A percentile compares a stretch with the other conserved stretches of the same genome.
These are phyloP conservation scores for Emericellopsis atlantica DNA, from an alignment of 2,329 filamentous ascomycete species.

Conservation along the genomic window DNA sequence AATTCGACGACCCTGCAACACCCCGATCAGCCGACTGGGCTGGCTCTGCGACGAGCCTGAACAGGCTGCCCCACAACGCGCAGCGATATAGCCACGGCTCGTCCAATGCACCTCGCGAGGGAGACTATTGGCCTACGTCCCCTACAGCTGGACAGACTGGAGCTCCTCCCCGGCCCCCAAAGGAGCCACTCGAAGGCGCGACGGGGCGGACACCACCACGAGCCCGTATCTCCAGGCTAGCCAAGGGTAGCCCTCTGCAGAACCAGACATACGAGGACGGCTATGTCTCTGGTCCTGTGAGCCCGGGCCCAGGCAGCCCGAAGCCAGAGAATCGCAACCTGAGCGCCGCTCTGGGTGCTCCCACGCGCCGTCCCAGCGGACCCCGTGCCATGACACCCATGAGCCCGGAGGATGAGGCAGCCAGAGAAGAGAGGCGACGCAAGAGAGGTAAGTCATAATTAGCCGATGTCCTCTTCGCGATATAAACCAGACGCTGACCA, in stretches of 20 bases:
- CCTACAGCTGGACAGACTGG: slow-evolving; percentile 25
- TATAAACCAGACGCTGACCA: neutral
- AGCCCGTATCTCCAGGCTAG: slow-evolving; percentile 34
- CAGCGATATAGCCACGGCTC: slow-evolving; percentile 35
- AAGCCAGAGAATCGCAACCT: slow-evolving; percentile 45
- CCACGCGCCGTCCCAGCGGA: slow-evolving; percentile 41
- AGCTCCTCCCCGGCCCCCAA: slow-evolving; percentile 44
- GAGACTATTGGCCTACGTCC: slow-evolving; percentile 28
- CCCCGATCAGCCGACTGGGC: slow-evolving; percentile 51
- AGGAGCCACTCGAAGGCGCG: slow-evolving; percentile 41
- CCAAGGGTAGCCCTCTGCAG: slow-evolving; percentile 42
- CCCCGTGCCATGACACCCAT: slow-evolving; percentile 50
- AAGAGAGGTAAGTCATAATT: slow-evolving; percentile 40
- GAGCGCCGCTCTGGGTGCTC: slow-evolving; percentile 36
- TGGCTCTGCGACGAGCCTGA: slow-evolving; percentile 45
- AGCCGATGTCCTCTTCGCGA: neutral
- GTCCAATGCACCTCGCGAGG: slow-evolving; percentile 17
- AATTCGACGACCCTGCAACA: slow-evolving; percentile 49
- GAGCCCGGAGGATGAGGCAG: slow-evolving; percentile 32
- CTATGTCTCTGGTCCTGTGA: slow-evolving; percentile 35
- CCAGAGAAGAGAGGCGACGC: slow-evolving; percentile 32
- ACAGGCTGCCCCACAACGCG: slow-evolving; percentile 27
- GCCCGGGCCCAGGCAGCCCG: slow-evolving; percentile 40
- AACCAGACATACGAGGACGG: slow-evolving; percentile 42
- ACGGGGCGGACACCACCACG: slow-evolving; percentile 30